Conservation (phyloP, 1,284 basidiomycete genomes). For the Fomitopsis pinicola region DNA sequence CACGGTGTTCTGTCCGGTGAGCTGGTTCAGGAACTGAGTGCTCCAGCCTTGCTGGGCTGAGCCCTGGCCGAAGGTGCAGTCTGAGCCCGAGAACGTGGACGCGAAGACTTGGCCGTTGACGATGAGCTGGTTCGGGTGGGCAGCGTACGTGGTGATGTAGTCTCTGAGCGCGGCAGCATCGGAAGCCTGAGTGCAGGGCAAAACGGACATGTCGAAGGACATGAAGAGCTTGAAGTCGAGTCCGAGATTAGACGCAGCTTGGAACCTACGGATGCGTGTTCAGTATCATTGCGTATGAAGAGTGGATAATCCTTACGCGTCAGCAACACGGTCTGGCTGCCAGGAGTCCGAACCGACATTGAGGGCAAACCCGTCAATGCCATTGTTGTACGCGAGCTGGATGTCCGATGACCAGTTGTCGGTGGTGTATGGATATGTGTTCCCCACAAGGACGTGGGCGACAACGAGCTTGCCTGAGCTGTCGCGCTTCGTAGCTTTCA, state of each 20-base stretch:
- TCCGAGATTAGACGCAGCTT: conserved; percentile 50
- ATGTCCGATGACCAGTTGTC: conserved; percentile 59
- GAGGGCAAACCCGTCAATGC: conserved; percentile 66
- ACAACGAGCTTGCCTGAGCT: conserved; percentile 47
- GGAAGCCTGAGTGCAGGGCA: conserved; percentile 50
- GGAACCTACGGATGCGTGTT: conserved; percentile 34
- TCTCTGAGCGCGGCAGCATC: conserved; percentile 55
- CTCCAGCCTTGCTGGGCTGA: conserved; percentile 52
- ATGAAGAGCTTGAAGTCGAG: conserved; percentile 74
- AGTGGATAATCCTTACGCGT: conserved; percentile 48
- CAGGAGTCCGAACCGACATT: conserved; percentile 66
- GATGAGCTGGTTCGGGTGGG: conserved; percentile 62
- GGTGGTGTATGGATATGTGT: conserved; percentile 57
- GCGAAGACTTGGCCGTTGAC: conserved; percentile 59
- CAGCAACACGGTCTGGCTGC: conserved; percentile 57
- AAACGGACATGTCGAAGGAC: conserved; percentile 73
- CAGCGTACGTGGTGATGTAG: conserved; percentile 53
- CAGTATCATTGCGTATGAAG: background rate
- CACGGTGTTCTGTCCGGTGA: conserved; percentile 43
- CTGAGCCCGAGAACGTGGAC: conserved; percentile 78
- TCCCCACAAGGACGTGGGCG: conserved; percentile 68
- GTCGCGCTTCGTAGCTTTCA: conserved; percentile 9
- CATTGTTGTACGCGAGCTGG: conserved; percentile 47
- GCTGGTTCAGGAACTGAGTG: conserved; percentile 48
- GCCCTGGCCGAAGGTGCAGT: conserved; percentile 63